Conservation (phyloP, 176 grass and related monocot species). For the Musa acuminata region DNA sequence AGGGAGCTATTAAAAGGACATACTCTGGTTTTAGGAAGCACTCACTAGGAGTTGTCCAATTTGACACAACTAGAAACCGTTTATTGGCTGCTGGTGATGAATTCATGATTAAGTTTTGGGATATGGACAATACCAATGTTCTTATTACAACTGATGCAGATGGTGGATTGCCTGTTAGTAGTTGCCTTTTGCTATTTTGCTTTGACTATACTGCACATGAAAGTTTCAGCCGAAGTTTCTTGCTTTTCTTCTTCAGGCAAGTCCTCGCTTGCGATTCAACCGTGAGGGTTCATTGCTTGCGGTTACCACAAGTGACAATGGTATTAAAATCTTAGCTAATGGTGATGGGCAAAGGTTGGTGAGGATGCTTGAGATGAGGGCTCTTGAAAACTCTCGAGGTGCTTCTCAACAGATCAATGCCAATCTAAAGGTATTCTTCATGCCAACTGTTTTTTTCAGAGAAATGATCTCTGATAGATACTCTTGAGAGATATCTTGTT, state of each 20-base stretch:
- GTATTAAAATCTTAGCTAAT: constrained; percentile 96
- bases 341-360: constrained; percentile 85
- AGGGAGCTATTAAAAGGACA: constrained; percentile 91
- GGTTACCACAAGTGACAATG: constrained; percentile 84
- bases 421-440: constrained; percentile 33
- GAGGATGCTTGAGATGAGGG: constrained; percentile 87
- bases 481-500: too few species aligned
- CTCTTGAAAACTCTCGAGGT: constrained; percentile 32
- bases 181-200: too few species aligned
- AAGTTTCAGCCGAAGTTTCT: neutral
- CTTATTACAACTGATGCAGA: constrained; percentile 73
- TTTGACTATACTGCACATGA: too few species aligned
- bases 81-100: constrained; percentile 99
- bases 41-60: constrained; percentile 80
- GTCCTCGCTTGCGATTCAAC: constrained; percentile 92
- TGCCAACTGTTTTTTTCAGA: neutral
- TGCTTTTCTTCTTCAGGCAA: constrained; percentile 37
- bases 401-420: constrained; percentile 72
- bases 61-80: constrained; percentile 84
- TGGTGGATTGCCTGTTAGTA: constrained; percentile 76
- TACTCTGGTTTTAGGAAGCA: constrained; percentile 89
- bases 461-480: too few species aligned
- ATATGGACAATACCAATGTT: constrained; percentile 88
- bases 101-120: constrained; percentile 96
- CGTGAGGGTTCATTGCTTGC: constrained; percentile 95